Conservation (phyloP, 192 early-diverging fungal species). For the Backusella mclennaniae region DNA sequence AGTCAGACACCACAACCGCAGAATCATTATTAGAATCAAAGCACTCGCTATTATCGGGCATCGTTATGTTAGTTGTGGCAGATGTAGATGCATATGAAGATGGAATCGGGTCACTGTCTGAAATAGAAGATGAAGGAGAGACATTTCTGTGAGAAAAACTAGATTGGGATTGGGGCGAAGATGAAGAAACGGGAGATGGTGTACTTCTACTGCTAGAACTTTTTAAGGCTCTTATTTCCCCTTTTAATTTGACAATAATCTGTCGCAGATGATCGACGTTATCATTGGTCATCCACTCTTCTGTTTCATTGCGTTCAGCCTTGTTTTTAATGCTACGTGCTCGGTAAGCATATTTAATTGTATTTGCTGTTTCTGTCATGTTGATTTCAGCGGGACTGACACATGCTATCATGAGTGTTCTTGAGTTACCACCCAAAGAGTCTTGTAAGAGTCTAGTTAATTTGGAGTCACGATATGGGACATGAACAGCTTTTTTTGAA, state of each 20-base stretch:
- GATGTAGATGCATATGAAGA: slow-evolving; percentile 19
- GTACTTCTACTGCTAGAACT: neutral
- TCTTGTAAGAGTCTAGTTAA: slow-evolving; percentile 96
- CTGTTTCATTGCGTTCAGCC: slow-evolving; percentile 66
- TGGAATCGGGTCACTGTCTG: neutral
- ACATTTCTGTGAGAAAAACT: neutral
- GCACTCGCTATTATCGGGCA: neutral
- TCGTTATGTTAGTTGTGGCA: neutral
- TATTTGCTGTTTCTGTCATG: slow-evolving; percentile 90
- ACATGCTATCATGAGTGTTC: slow-evolving; percentile 95
- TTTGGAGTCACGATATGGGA: slow-evolving; percentile 98
- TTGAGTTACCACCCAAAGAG: slow-evolving; percentile 91
- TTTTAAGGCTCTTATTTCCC: slow-evolving; percentile 53
- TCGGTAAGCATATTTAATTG: slow-evolving; percentile 93
- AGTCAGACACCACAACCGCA: neutral
- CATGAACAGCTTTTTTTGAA: slow-evolving; percentile 57
- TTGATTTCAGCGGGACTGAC: slow-evolving; percentile 84
- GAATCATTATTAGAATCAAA: neutral
- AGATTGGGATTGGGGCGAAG: neutral
- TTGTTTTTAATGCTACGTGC: slow-evolving; percentile 96
- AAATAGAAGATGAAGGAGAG: slow-evolving; percentile 13
- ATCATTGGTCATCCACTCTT: slow-evolving; percentile 63
- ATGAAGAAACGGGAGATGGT: neutral
- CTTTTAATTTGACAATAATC: slow-evolving; percentile 62
- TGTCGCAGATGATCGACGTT: slow-evolving; percentile 63